Base-by-base conservation (phyloP, 2,329 filamentous ascomycete species). In the Botryosphaeria dothidea region DNA sequence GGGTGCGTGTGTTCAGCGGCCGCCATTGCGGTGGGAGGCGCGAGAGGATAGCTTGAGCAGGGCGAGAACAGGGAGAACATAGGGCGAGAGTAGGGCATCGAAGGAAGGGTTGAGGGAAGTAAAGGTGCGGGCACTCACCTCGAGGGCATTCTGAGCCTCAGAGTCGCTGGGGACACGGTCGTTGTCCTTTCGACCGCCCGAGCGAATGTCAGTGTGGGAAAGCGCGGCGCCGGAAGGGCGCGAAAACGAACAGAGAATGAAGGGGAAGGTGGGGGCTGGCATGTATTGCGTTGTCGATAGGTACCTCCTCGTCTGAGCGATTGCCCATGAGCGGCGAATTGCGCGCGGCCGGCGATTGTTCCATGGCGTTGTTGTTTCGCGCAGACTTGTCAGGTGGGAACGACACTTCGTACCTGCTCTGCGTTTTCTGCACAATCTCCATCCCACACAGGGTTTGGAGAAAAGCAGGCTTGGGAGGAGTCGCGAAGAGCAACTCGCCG, bases 121-220 rank as follows among this genome's bases (percentile, higher is more conserved):
- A 6, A n/a, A 34, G 6, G 19, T 9, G 17, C 17, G 49, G 29
- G 7, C 1, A 62, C 52, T 41, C 69, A 81, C 80, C 71, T 82
- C 80, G 56, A 82, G 73, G 29, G 78, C 71, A 52, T 77, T 70
- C 43, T 78, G 74, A 31, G 70, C 70, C 57, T 82, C 79, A 6
- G 74, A 71, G 46, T 78, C 75, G 68, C 77, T 78, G 68, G 49
- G 69, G 66, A 52, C 70, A 71, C 51, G 62, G 65, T 54, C 66
- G 64, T 66, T 48, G 66, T 74, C 72, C 64, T 67, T 69, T 74
- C 77, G 73, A 72, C 71, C 69, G 69, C 69, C 74, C 70, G 74
- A 11, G 38, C 38, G 27, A n/a, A 46, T 31, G 56, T 77, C 73
- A 78, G 76, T 70, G 49, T n/a, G 25, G 23, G 41, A 57, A 56